Base-by-base conservation (phyloP, 2,329 filamentous ascomycete species). In the Sclerotinia minor region DNA sequence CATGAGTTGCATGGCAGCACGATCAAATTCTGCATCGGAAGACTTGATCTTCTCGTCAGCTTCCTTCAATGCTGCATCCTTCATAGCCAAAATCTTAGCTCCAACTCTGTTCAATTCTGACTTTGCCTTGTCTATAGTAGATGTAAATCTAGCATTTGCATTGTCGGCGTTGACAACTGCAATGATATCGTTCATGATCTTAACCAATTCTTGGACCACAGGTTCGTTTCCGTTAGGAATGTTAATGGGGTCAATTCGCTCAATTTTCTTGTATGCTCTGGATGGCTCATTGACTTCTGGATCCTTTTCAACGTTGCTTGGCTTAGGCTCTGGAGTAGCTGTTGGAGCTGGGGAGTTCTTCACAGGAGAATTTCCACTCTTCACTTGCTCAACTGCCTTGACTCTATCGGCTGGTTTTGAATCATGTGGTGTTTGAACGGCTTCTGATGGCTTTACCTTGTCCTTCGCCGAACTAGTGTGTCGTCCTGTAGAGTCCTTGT, bases 141-240 rank as follows among this genome's bases (percentile, higher is more conserved):
- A 85, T 64, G 87, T 88, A 80, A 95, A 97, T 79, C 90, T 92
- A 73, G 85, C 85, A 71, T 89, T 87, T 68, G 92, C 87, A 70
- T 89, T 87, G 78, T 97, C 94, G 68, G 91, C 91, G 79, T 97
- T 97, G 78, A 97, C 89, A 58, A 96, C 92, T 11, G 92, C 89
- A 77, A 99, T 97, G 75, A 99, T 90, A 79, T 96, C 92, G 81
- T 99, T 99, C 74, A 99, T 85, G 81, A 97, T 94, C 81, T 92
- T 94, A 69, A 96, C 92, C 7, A 99, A 84, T 75, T 98, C 92
- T 79, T 97, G 93, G 29, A 98, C 91, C 47, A 97, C 85, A 38
- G 92, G 91, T 77, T 98, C 94, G 69, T 89, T 87, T 65, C 91
- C 92, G 74, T 92, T 86, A 65, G 87, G 84, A 32, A 96, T 85